Evolutionary conservation across 1,139 yeast genomes (phyloP).

Genomic region (Arxiozyma slooffiae): DNA sequence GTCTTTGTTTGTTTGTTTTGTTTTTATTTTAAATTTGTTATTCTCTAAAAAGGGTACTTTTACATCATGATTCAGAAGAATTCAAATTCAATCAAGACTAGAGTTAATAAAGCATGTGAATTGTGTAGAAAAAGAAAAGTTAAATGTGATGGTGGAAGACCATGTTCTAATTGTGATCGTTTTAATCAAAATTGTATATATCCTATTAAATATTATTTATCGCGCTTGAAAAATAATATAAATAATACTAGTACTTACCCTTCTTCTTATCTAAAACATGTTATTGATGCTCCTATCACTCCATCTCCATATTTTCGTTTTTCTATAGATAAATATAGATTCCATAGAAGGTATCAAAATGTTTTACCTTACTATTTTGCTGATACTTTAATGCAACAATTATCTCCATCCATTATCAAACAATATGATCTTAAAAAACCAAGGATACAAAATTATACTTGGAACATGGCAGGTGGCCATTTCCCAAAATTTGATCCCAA

Average conservation of each 20-base stretch:
- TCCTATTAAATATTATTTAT: slow-evolving; percentile 1
- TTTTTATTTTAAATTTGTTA: background rate
- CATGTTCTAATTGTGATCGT: slow-evolving; percentile 44
- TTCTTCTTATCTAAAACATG: background rate
- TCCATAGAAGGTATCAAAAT: slow-evolving; percentile 42
- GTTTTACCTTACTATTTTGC: slow-evolving; percentile 42
- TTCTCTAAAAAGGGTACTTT: too few species aligned
- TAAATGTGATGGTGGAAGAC: slow-evolving; percentile 50
- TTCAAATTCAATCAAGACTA: slow-evolving; percentile 4
- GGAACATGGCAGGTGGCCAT: slow-evolving; percentile 55
- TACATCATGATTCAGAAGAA: background rate
- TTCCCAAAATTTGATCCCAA: slow-evolving; percentile 33
- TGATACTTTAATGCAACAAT: slow-evolving; percentile 31
- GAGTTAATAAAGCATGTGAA: slow-evolving; percentile 53
- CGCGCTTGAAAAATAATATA: background rate
- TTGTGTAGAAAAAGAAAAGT: slow-evolving; percentile 52
- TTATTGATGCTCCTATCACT: background rate
- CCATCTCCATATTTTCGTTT: slow-evolving; percentile 12
- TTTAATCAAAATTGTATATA: slow-evolving; percentile 38
- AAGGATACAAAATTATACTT: slow-evolving; percentile 51
- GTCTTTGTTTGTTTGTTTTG: too few species aligned
- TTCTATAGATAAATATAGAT: slow-evolving; percentile 40
- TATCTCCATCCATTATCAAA: slow-evolving; percentile 33
- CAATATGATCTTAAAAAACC: slow-evolving; percentile 39
- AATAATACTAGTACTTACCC: background rate